Percentiles rank a stretch among this genome's conserved stretches.
These are phyloP conservation scores for Yamadazyma trypodendri DNA, from an alignment of 1,139 yeast genomes.

Conservation along the genomic window DNA sequence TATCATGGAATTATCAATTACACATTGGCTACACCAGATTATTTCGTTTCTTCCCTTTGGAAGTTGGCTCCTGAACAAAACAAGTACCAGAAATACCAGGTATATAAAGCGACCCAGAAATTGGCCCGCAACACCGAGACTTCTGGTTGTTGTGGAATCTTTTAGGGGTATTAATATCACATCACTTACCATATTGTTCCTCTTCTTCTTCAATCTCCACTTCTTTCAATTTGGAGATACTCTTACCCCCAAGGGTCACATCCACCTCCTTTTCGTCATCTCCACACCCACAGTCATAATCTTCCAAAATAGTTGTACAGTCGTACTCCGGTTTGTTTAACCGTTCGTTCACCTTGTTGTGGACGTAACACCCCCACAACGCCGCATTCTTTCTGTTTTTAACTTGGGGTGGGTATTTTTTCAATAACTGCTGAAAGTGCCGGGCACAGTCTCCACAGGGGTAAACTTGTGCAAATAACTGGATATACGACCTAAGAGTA, in stretches of 20 bases:
- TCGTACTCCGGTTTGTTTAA: conserved; percentile 74
- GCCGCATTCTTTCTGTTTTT: conserved; percentile 79
- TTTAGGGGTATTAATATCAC: conserved; percentile 4
- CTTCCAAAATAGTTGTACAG: conserved; percentile 79
- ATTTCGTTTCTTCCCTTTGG: conserved; percentile 53
- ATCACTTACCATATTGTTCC: conserved; percentile 37
- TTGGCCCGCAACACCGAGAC: conserved; percentile 4
- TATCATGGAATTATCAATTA: conserved; percentile 37
- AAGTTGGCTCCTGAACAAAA: conserved; percentile 45
- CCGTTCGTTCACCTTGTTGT: conserved; percentile 76
- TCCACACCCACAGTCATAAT: conserved; percentile 96
- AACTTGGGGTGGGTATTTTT: conserved; percentile 81
- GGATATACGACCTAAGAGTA: conserved; percentile 56
- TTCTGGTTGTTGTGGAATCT: conserved; percentile 46
- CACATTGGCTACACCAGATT: conserved; percentile 50
- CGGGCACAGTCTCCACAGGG: conserved; percentile 96
- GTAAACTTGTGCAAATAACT: conserved; percentile 71
- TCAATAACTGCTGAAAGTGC: conserved; percentile 72
- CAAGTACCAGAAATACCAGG: conserved; percentile 37
- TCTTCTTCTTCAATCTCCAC: conserved; percentile 46
- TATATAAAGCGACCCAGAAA: conserved; percentile 15
- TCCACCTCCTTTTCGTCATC: conserved; percentile 55
- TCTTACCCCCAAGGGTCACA: conserved; percentile 36
- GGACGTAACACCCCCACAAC: conserved; percentile 95
- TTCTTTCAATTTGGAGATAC: conserved; percentile 38